These are phyloP conservation scores for Adansonia rubrostipa DNA, from an alignment of 441 rosid genomes.

Conservation along the genomic window DNA sequence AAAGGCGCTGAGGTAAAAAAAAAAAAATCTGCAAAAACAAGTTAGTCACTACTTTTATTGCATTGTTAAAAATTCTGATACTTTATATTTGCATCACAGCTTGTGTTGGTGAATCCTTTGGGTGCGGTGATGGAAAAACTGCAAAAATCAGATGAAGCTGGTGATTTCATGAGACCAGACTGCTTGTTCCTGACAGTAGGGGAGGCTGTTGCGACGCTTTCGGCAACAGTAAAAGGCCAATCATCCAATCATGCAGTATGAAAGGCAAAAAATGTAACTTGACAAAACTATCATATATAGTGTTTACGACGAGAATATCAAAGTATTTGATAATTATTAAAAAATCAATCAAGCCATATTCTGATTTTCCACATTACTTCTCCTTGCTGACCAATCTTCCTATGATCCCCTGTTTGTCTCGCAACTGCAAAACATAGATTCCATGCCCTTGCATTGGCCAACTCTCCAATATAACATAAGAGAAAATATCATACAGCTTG, in stretches of 20 bases:
- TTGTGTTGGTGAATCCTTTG: constrained; percentile 85
- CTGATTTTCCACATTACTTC: neutral
- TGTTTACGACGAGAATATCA: neutral
- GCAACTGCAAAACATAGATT: neutral
- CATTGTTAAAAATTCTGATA: neutral
- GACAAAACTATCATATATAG: neutral
- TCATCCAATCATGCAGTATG: constrained; percentile 50
- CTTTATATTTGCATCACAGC: constrained; percentile 43
- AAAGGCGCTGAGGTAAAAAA: constrained; percentile 54
- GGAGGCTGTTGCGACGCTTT: constrained; percentile 79
- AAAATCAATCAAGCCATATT: neutral
- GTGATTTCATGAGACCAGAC: constrained; percentile 54
- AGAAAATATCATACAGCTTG: neutral
- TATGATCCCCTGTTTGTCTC: neutral
- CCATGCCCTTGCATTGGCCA: neutral
- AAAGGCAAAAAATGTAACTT: neutral
- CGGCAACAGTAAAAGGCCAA: constrained; percentile 55
- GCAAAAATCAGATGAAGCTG: constrained; percentile 57
- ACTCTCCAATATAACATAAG: neutral
- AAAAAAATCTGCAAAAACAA: constrained; percentile 1
- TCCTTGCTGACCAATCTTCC: neutral
- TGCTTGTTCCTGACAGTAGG: constrained; percentile 75
- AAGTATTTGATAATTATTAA: neutral
- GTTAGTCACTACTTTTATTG: neutral
- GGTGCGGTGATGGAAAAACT: constrained; percentile 87